Evolutionary conservation across 192 early-diverging fungal species (phyloP).

Genomic region (Coemansia sp.): DNA sequence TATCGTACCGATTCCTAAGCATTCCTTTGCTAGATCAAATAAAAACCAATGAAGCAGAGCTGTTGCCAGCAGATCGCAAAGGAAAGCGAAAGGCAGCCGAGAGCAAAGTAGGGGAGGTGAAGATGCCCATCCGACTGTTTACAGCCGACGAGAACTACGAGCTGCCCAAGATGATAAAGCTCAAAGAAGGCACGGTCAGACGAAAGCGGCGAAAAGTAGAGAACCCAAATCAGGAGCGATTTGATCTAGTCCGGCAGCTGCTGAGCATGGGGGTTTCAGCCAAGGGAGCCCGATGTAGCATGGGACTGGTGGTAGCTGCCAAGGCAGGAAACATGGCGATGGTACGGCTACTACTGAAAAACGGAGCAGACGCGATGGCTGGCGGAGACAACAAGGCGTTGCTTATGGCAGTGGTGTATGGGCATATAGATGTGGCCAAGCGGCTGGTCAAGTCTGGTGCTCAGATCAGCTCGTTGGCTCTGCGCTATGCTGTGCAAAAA

Average conservation of each 20-base stretch:
- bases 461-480: conserved; percentile 33
- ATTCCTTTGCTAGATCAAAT: conserved; percentile 39
- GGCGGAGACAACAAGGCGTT: conserved; percentile 47
- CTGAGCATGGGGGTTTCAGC: conserved; percentile 31
- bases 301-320: conserved; percentile 36
- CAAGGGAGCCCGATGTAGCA: conserved; percentile 21
- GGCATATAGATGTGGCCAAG: conserved; percentile 39
- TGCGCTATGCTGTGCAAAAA: conserved; percentile 52
- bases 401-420: conserved; percentile 45
- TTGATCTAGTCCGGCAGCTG: conserved; percentile 32
- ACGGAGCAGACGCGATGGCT: conserved; percentile 28
- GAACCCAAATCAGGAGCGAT: conserved; percentile 30
- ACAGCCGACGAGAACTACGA: conserved; percentile 5
- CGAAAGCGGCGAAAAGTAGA: conserved; percentile 9
- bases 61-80: neutral
- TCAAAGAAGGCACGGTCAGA: conserved; percentile 1
- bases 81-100: conserved; percentile 6
- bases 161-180: conserved; percentile 19
- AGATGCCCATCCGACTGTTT: conserved; percentile 34
- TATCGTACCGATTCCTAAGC: conserved; percentile 35
- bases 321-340: conserved; percentile 41
- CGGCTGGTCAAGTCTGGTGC: conserved; percentile 45
- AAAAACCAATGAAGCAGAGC: conserved; percentile 18
- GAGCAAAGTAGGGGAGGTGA: conserved; percentile 14
- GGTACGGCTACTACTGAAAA: conserved; percentile 37